Evolutionary conservation across 2,329 filamentous ascomycete genomes (phyloP).

Genomic region (Fusarium buxicola): DNA sequence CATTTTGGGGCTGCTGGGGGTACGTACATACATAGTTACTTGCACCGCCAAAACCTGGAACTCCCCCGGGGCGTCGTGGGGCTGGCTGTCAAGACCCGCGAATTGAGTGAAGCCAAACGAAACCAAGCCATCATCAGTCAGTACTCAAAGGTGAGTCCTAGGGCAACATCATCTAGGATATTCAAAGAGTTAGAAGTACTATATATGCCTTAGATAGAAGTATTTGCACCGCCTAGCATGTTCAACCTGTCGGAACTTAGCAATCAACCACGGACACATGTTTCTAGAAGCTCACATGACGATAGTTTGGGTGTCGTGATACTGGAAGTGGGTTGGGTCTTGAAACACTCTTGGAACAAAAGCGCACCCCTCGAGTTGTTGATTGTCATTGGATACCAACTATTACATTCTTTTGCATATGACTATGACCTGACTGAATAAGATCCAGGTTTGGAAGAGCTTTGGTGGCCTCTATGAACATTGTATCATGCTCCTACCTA

Average conservation of each 20-base stretch:
- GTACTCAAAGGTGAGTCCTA: no score
- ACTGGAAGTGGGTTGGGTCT: not conserved
- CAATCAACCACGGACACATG: not conserved
- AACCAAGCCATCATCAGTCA: not conserved
- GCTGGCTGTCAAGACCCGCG: no score
- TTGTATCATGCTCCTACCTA: no score
- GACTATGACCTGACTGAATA: not conserved
- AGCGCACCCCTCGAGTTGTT: not conserved
- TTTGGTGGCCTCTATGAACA: not conserved
- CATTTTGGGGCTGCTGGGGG: not conserved
- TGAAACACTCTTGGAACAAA: constrained; percentile 1
- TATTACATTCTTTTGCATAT: not conserved
- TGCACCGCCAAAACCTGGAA: no score
- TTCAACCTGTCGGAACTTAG: not conserved
- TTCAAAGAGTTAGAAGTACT: no score
- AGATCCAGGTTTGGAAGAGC: not conserved
- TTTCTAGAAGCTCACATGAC: not conserved
- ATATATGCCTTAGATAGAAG: not conserved
- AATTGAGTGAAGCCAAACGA: not conserved
- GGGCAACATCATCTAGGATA: no score
- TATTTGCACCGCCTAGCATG: no score
- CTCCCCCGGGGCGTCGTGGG: no score
- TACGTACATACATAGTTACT: not conserved
- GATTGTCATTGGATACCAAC: not conserved
- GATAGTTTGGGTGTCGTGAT: constrained; percentile 8